These are phyloP conservation scores for Neurospora sp. DNA, from an alignment of 495 filamentous ascomycete genomes.

Conservation along the genomic window DNA sequence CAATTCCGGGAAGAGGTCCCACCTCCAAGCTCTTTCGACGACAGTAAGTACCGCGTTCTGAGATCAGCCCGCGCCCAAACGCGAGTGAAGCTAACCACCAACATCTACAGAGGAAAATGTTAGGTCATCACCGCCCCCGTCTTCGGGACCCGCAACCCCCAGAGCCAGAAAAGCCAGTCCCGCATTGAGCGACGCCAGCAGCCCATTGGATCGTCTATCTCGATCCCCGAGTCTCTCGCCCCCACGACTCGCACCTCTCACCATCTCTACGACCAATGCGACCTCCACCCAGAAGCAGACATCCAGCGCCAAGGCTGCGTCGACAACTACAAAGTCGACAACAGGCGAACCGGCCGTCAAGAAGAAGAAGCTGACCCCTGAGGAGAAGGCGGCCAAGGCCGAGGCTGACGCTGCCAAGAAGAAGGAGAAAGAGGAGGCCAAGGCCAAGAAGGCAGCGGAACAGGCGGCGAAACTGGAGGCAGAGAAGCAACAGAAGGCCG, in stretches of 20 bases:
- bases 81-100: background rate
- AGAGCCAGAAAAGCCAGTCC: slow-evolving; percentile 21
- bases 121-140: background rate
- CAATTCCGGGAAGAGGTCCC: slow-evolving; percentile 19
- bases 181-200: slow-evolving; percentile 23
- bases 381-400: slow-evolving; percentile 37
- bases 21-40: slow-evolving; percentile 5
- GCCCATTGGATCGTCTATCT: slow-evolving; percentile 17
- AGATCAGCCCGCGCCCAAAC: background rate
- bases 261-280: background rate
- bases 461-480: slow-evolving; percentile 12
- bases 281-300: slow-evolving; percentile 2
- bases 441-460: slow-evolving; percentile 21
- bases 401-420: slow-evolving; percentile 36
- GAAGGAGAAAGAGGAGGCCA: slow-evolving; percentile 29
- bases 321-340: slow-evolving; percentile 2
- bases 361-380: slow-evolving; percentile 43
- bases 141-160: slow-evolving; percentile 2
- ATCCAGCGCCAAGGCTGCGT: background rate
- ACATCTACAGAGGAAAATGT: slow-evolving; percentile 14
- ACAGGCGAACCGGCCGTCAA: slow-evolving; percentile 26
- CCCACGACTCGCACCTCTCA: slow-evolving; percentile 7
- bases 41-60: slow-evolving; percentile 5
- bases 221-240: slow-evolving; percentile 17
- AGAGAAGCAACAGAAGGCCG: slow-evolving; percentile 33